Conservation (phyloP, 2,329 filamentous ascomycete genomes). For the Cordyceps militaris region DNA sequence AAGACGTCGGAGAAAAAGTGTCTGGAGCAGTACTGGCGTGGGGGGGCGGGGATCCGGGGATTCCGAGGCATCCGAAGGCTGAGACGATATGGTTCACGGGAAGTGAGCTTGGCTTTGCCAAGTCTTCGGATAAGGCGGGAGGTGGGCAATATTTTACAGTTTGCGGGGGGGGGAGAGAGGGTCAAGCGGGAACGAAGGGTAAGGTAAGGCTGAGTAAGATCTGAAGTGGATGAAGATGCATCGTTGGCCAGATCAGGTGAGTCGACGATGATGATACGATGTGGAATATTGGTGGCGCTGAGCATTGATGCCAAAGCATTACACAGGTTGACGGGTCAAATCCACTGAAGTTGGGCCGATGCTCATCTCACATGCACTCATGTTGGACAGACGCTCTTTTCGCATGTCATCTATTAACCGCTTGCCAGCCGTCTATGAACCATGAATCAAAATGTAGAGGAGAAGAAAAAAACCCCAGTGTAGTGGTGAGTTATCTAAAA, state of each 20-base stretch:
- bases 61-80: not conserved
- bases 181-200: not conserved
- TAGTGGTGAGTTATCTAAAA: not conserved
- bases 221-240: not conserved
- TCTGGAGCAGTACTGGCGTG: not conserved
- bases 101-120: not conserved
- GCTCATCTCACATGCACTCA: no score
- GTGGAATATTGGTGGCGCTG: not conserved
- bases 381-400: no score
- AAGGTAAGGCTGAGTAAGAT: not conserved
- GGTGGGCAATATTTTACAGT: not conserved
- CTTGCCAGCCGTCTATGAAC: not conserved
- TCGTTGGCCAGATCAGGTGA: not conserved
- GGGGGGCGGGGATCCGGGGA: no score
- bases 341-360: no score
- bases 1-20: not conserved
- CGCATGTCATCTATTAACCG: not conserved
- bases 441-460: not conserved
- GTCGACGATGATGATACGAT: no score
- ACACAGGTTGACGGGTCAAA: no score
- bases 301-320: not conserved
- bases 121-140: not conserved
- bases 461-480: not conserved
- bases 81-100: no score
- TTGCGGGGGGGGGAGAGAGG: constrained; percentile 4